phyloP scores from a whole-genome alignment of 2,329 filamentous ascomycete genomes.

The Fusarium camptoceras region DNA sequence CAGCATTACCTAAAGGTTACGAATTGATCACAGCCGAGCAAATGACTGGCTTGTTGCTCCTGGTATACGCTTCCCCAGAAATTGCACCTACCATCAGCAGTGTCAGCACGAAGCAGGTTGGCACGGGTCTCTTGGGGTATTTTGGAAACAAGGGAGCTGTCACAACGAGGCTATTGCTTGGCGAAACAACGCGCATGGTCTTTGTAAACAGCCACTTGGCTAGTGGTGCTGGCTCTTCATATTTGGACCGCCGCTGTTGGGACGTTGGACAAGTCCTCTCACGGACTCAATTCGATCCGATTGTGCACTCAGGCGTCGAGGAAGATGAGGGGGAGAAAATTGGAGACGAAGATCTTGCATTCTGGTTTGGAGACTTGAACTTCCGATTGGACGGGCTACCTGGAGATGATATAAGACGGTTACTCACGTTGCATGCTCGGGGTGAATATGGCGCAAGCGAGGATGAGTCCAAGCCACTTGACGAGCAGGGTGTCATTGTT shows the following conservation, averaged over 20 bases:
- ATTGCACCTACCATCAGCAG: constrained; percentile 81
- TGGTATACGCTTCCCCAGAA: constrained; percentile 86
- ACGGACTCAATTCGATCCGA: constrained; percentile 82
- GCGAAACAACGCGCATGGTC: constrained; percentile 87
- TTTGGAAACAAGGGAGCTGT: constrained; percentile 97
- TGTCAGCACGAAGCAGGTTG: constrained; percentile 84
- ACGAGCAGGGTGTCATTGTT: constrained; percentile 64
- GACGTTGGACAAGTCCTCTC: constrained; percentile 83
- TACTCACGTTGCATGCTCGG: constrained; percentile 84
- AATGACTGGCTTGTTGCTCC: constrained; percentile 83
- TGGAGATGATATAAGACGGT: constrained; percentile 86
- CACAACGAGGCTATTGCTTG: constrained; percentile 82
- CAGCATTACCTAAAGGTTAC: constrained; percentile 82
- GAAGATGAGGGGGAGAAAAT: constrained; percentile 76
- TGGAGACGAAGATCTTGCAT: constrained; percentile 91
- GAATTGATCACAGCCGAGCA: constrained; percentile 83
- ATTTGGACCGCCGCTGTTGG: constrained; percentile 89
- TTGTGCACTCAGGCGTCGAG: constrained; percentile 72
- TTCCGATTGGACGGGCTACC: constrained; percentile 90
- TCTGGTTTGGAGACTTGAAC: constrained; percentile 97
- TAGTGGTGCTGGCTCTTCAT: constrained; percentile 81
- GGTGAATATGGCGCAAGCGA: constrained; percentile 76
- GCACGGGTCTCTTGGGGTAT: constrained; percentile 91
- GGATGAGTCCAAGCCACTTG: constrained; percentile 53
- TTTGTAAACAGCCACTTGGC: constrained; percentile 94